Base-by-base conservation (phyloP, 2,329 filamentous ascomycete species). In the Fusarium heterosporum region DNA sequence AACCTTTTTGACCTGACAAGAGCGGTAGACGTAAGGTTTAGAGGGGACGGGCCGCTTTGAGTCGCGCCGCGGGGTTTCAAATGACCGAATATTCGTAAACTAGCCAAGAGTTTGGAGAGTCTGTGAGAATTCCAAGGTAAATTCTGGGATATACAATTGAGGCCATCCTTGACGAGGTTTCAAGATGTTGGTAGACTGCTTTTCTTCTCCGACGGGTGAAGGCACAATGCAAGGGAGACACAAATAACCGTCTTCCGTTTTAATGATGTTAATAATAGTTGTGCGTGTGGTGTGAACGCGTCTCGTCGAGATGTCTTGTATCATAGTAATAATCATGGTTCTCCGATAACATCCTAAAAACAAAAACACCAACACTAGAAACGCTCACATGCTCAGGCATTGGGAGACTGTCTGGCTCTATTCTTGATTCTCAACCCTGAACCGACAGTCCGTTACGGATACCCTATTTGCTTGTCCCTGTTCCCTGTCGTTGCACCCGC, bases 31-130 rank as follows among this genome's bases (percentile, higher is more conserved):
- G 34, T 36, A 36, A n/a, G 34, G 42, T 34, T 26, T 61, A 40
- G 25, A 61, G 60, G 60, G 60, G 52, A 63, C 60, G 60, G 60
- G 58, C 60, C 60, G 60, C 60, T 46, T 57, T 32, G 32, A 46
- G 58, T 42, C 26, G 19, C 30, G 46, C 26, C 13, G 48, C 36
- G 38, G 30, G 28, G 38, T 16, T 17, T n/a, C 34, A n/a, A 36
- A 36, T 36, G 34, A 36, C 34, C 34, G 34, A 36, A n/a, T 36
- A n/a, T n/a, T 36, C 16, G 34, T 36, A 36, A 16, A 36, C 16
- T 36, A 36, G 34, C 34, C 34, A 36, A 36, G 34, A 36, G 34
- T n/a, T 36, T 32, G 26, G 6, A 28, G 26, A 28, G 16, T 14
- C 10, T 36, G 8, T n/a, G 34, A 36, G 34, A n/a, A n/a, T 16